These are phyloP conservation scores for Talaromyces sp. DNA, from an alignment of 2,329 filamentous ascomycete genomes.

Conservation along the genomic window DNA sequence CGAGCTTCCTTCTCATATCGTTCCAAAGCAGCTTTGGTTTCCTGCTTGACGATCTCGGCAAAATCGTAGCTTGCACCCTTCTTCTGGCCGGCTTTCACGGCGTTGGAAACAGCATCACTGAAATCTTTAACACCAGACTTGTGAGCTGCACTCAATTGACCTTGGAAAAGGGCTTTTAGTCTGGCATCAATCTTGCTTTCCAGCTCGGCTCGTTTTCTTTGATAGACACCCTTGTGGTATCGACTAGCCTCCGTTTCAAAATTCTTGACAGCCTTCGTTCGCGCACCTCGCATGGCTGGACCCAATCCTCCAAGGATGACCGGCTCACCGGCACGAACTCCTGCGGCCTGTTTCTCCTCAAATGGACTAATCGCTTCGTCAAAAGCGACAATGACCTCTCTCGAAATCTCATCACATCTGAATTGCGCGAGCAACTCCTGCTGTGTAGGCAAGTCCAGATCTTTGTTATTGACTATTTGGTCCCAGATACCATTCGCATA, in stretches of 20 bases:
- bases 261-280: constrained; percentile 70
- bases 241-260: constrained; percentile 89
- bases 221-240: constrained; percentile 95
- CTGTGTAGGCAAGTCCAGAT: constrained; percentile 91
- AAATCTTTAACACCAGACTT: constrained; percentile 83
- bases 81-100: constrained; percentile 90
- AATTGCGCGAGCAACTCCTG: constrained; percentile 97
- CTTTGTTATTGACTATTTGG: constrained; percentile 98
- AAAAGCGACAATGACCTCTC: constrained; percentile 81
- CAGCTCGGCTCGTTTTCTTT: constrained; percentile 78
- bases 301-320: constrained; percentile 74
- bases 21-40: constrained; percentile 74
- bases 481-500: constrained; percentile 97
- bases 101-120: constrained; percentile 77
- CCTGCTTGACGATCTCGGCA: constrained; percentile 80
- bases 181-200: constrained; percentile 83
- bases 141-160: constrained; percentile 84
- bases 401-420: constrained; percentile 91
- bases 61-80: constrained; percentile 90
- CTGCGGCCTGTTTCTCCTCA: constrained; percentile 79
- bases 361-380: constrained; percentile 78
- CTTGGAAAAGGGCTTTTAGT: constrained; percentile 80
- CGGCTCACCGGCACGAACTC: constrained; percentile 67
- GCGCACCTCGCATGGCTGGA: constrained; percentile 65
- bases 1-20: constrained; percentile 74